Evolutionary conservation across 495 filamentous ascomycete genomes (phyloP), one percentile per base, ranked within the genome.

Genomic region (Annulohypoxylon bovei): DNA sequence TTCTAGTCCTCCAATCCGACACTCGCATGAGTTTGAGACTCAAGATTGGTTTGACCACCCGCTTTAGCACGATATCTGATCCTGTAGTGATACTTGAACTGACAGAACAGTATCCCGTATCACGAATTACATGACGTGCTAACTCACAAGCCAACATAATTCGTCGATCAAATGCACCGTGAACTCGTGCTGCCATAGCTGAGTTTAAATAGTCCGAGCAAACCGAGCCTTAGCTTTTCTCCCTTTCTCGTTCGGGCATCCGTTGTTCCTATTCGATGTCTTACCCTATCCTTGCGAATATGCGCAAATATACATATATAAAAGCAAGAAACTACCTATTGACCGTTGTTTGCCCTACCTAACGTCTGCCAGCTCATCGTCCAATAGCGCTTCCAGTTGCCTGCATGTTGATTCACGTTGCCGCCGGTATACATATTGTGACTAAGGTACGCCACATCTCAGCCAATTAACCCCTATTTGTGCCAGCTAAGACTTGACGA

Each of bases 21-120:
- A 59, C 66, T 52, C 37, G 53, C 59, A 46, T 42, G 23, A 40
- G 18, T 40, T 46, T 52, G 53, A 56, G 44, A 58, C 46, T 25
- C 44, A 23, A 25, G 32, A 62, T 49, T 23, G 57, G 27, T n/a
- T 50, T 57, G 37, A 30, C 42, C 49, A 61, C 28, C 56, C 32
- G 27, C 50, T 23, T 53, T 33, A 53, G 52, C 66, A 69, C 53
- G 58, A 63, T 62, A 62, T 62, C 32, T 61, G 16, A n/a, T 58
- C 28, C 37, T 62, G 46, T 35, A 16, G 64, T 60, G 64, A 40
- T 23, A 53, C 56, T 59, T 18, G 37, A 65, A 22, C 50, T 65
- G 33, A 23, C 22, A 37, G 44, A 42, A 27, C 27, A 25, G 49
- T 8, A 53, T 16, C 8, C 18, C 3, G 1, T 30, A 47, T 44